Conservation (phyloP, 441 rosid genomes). For the Erodium trifolium region DNA sequence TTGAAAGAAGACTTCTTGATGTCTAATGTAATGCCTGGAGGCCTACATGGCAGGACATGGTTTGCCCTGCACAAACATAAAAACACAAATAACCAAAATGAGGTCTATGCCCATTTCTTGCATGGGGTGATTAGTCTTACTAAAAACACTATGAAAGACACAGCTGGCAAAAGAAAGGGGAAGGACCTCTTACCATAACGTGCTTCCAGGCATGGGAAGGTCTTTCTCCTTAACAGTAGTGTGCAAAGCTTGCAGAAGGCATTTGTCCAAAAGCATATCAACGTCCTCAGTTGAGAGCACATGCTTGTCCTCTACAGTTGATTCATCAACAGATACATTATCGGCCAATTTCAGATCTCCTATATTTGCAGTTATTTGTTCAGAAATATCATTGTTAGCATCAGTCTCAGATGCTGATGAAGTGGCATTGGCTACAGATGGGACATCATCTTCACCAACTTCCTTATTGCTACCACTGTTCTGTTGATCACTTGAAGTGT, state of each 20-base stretch:
- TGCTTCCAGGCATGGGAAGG: conserved; percentile 92
- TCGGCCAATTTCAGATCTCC: conserved; percentile 39
- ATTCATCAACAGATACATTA: conserved; percentile 27
- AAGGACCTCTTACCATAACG: conserved; percentile 56
- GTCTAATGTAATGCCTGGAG: conserved; percentile 67
- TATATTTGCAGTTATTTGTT: conserved; percentile 32
- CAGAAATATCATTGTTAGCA: conserved; percentile 26
- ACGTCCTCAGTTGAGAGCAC: conserved; percentile 48
- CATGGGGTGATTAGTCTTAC: not conserved
- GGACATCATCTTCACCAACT: conserved; percentile 16
- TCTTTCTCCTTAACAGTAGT: conserved; percentile 80
- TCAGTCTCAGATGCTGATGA: conserved; percentile 22
- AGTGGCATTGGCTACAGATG: conserved; percentile 12
- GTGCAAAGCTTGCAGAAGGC: conserved; percentile 87
- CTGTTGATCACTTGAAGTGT: conserved; percentile 27
- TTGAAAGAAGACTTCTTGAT: conserved; percentile 83
- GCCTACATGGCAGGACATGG: conserved; percentile 84
- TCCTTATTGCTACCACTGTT: conserved; percentile 26
- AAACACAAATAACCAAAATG: not conserved
- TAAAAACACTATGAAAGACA: not conserved
- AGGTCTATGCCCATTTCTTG: not conserved
- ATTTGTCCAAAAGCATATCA: conserved; percentile 71
- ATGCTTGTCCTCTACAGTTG: conserved; percentile 38
- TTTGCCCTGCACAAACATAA: conserved; percentile 48
- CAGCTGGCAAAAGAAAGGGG: not conserved